phyloP scores from a whole-genome alignment of 2,329 filamentous ascomycete species.

The Fragosphaeria purpurea region DNA sequence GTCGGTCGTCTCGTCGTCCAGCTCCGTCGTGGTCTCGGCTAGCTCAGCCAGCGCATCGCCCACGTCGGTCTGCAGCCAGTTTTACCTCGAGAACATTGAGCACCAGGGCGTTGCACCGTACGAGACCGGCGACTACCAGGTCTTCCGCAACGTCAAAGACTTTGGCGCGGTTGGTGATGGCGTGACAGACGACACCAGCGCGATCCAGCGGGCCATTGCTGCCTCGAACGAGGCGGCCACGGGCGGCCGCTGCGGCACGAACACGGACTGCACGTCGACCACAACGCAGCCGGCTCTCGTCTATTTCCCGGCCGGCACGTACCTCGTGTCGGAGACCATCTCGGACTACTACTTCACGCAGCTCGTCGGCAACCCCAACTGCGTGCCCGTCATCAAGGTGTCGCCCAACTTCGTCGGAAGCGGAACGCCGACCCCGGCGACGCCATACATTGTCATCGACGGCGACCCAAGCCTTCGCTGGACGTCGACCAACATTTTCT shows the following conservation, averaged over 20 bases:
- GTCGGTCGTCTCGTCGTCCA: background rate
- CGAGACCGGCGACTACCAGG: constrained; percentile 5
- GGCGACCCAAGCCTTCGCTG: constrained; percentile 44
- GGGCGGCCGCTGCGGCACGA: constrained; percentile 7
- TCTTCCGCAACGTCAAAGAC: constrained; percentile 15
- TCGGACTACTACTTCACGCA: constrained; percentile 13
- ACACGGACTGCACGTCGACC: constrained; percentile 7
- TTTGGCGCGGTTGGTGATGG: constrained; percentile 63
- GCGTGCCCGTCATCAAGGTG: constrained; percentile 11
- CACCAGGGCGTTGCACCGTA: constrained; percentile 12
- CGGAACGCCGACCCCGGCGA: background rate
- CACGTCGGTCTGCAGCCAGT: background rate
- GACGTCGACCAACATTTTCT: constrained; percentile 34
- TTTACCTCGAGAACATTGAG: constrained; percentile 8
- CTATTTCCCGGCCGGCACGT: constrained; percentile 14
- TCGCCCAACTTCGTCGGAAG: background rate
- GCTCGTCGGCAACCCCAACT: constrained; percentile 10
- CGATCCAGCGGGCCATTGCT: constrained; percentile 56
- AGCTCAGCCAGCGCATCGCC: background rate
- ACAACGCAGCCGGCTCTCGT: constrained; percentile 10
- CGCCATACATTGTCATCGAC: constrained; percentile 7
- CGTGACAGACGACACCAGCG: constrained; percentile 60
- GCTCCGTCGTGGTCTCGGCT: background rate
- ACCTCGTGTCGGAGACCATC: constrained; percentile 10
- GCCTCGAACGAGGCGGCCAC: constrained; percentile 5